These are phyloP conservation scores for Suillus fuscotomentosus DNA, from an alignment of 768 basidiomycete genomes.

Conservation along the genomic window DNA sequence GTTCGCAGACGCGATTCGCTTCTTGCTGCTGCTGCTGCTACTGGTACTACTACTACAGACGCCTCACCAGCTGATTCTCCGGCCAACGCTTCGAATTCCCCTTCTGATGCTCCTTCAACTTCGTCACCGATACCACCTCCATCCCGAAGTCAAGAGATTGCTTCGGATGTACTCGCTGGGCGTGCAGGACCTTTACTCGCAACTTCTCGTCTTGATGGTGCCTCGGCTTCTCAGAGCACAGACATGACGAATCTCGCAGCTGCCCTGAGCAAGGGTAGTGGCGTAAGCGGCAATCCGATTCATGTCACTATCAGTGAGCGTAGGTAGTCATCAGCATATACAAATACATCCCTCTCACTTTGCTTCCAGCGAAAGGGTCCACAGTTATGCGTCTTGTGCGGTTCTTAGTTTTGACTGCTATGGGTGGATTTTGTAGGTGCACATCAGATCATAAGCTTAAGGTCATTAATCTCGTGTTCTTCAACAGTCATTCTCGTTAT, in stretches of 20 bases:
- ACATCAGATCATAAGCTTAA: neutral
- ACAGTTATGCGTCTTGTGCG: constrained; percentile 62
- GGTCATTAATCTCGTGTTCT: neutral
- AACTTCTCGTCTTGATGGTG: neutral
- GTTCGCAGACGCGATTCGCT: constrained; percentile 69
- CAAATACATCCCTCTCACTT: constrained; percentile 5
- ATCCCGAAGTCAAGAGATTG: constrained; percentile 42
- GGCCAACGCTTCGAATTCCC: constrained; percentile 4
- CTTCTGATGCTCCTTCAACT: constrained; percentile 15
- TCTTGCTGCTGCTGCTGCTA: constrained; percentile 39
- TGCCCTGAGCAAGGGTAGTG: constrained; percentile 41
- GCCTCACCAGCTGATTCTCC: constrained; percentile 9
- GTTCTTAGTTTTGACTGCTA: constrained; percentile 53
- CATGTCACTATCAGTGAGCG: constrained; percentile 83
- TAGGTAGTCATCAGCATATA: constrained; percentile 34
- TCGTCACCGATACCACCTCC: constrained; percentile 20
- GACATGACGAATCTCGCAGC: constrained; percentile 43
- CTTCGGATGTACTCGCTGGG: constrained; percentile 37
- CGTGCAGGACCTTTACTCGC: constrained; percentile 14
- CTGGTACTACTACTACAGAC: constrained; percentile 13
- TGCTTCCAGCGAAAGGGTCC: constrained; percentile 59
- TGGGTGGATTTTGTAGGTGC: constrained; percentile 66
- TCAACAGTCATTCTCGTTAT: constrained; percentile 75
- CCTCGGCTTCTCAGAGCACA: constrained; percentile 12
- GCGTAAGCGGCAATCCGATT: constrained; percentile 58